Percentiles rank a stretch among this genome's conserved stretches.
Conservation (phyloP, 225 moss, liverwort and hornwort genomes). For the Marchantia paleacea region DNA sequence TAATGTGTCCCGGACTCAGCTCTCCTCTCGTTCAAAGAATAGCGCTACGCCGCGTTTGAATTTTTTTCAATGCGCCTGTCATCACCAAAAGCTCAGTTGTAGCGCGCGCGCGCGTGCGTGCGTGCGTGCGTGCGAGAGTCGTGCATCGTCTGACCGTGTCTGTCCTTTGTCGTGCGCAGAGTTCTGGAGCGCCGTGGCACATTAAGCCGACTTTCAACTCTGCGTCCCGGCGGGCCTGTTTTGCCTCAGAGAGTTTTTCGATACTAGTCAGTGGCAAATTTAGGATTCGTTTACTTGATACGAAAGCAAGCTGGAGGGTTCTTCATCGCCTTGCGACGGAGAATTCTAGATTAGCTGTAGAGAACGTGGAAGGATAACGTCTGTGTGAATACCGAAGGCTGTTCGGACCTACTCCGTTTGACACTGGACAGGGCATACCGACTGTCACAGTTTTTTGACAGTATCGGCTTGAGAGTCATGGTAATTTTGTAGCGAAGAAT, state of each 20-base stretch:
- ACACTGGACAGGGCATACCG: conserved; percentile 1
- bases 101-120: too few relatives aligned
- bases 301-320: conserved; percentile 8
- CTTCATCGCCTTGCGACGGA: not conserved
- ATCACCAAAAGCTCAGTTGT: not conserved
- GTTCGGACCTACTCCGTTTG: conserved; percentile 1
- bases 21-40: not conserved
- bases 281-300: conserved; percentile 2
- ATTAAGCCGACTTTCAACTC: conserved; percentile 10
- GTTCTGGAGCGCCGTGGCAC: not conserved
- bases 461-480: not conserved
- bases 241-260: not conserved
- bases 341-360: conserved; percentile 5
- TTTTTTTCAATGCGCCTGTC: not conserved
- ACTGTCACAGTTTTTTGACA: conserved; percentile 8
- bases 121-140: too few relatives aligned
- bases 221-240: conserved; percentile 1
- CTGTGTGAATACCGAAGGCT: not conserved
- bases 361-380: not conserved
- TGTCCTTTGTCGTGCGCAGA: not conserved
- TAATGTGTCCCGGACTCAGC: not conserved
- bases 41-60: not conserved
- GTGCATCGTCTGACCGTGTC: not conserved
- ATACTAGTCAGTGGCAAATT: not conserved
- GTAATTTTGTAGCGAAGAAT: conserved; percentile 10